phyloP scores from a whole-genome alignment of 176 grass and related monocot genomes.

The Otatea glauca region DNA sequence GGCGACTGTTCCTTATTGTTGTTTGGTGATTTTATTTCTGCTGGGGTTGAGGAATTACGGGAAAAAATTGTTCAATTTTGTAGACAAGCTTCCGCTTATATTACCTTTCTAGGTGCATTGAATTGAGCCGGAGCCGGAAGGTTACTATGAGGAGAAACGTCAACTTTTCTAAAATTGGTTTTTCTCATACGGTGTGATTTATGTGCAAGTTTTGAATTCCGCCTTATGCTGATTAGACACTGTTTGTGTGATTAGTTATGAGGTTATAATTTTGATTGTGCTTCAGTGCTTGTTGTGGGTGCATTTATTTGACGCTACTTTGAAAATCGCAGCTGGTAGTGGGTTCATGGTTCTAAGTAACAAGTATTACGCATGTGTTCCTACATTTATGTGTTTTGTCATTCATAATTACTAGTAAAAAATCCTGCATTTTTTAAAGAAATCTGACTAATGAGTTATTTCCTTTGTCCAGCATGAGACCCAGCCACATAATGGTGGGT shows the following conservation, averaged over 20 bases:
- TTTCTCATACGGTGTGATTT: not conserved
- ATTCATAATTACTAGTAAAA: not conserved
- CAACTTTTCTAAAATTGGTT: no score
- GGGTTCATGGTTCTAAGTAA: not conserved
- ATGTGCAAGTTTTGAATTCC: not conserved
- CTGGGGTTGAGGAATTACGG: not conserved
- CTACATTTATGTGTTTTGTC: not conserved
- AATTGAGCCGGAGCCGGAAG: not conserved
- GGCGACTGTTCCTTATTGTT: not conserved
- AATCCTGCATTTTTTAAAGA: constrained; percentile 9
- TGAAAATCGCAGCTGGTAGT: not conserved
- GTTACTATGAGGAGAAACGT: not conserved
- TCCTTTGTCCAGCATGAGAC: constrained; percentile 47
- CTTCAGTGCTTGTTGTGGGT: not conserved
- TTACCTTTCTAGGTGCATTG: not conserved
- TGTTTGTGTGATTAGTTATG: not conserved
- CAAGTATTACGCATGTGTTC: constrained; percentile 4
- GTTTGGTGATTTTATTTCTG: not conserved
- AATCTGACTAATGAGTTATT: not conserved
- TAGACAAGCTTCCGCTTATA: not conserved
- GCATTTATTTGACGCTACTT: not conserved
- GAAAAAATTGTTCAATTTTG: not conserved
- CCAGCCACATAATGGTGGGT: constrained; percentile 59
- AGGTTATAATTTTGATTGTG: not conserved
- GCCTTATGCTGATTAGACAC: not conserved